phyloP scores from a whole-genome alignment of 805 yeast species.

The Cyberlindnera saturnus region DNA sequence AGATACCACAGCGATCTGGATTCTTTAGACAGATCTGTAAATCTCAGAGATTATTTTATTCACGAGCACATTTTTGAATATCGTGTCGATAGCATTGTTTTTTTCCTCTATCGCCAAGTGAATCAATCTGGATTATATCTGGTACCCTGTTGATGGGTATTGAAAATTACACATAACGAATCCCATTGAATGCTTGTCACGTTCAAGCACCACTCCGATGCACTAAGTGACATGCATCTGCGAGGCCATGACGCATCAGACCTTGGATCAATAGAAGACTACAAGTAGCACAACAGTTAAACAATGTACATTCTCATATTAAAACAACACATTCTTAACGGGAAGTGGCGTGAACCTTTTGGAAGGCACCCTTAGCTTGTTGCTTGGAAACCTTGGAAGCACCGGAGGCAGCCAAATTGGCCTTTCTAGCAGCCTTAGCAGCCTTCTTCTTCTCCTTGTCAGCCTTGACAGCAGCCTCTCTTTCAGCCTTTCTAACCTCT shows the following conservation, averaged over 20 bases:
- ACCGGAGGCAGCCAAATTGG: constrained; percentile 71
- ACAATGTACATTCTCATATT: constrained; percentile 13
- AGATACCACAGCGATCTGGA: too few species aligned
- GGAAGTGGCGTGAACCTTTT: constrained; percentile 93
- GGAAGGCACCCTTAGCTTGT: constrained; percentile 97
- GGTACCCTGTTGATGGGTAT: too few species aligned
- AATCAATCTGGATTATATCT: too few species aligned
- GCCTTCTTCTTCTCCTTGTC: constrained; percentile 88
- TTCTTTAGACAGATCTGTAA: too few species aligned
- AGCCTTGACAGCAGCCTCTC: constrained; percentile 80
- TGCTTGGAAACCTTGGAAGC: constrained; percentile 84
- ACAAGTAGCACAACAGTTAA: constrained; percentile 1
- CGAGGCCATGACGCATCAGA: neutral
- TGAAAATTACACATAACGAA: too few species aligned
- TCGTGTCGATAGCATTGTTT: too few species aligned
- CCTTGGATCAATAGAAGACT: neutral
- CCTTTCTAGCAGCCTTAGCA: constrained; percentile 91
- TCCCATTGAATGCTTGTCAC: too few species aligned
- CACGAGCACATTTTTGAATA: too few species aligned
- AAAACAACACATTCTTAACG: constrained; percentile 53
- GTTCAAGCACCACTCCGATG: too few species aligned
- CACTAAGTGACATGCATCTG: too few species aligned
- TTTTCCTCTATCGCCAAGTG: too few species aligned
- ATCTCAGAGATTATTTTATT: too few species aligned
- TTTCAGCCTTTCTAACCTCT: constrained; percentile 96